A percentile compares a stretch with the other conserved stretches of the same genome.
phyloP scores from a whole-genome alignment of 1,284 basidiomycete genomes.

The Puccinia polysora region DNA sequence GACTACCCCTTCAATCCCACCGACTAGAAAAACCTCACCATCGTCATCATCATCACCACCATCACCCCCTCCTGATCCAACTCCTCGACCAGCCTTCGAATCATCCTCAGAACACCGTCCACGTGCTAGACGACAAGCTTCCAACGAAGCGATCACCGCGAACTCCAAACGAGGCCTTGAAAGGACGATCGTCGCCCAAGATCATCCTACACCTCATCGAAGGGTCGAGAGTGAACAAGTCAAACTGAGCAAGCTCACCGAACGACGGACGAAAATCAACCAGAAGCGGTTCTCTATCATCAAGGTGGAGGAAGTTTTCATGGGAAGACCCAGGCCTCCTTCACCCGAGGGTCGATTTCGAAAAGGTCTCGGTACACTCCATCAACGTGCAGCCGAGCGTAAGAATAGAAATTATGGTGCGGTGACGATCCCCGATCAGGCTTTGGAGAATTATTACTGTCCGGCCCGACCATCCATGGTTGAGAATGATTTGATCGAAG shows the following conservation, averaged over 20 bases:
- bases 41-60: background rate
- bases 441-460: no score
- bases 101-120: background rate
- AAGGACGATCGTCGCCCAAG: no score
- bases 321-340: background rate
- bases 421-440: no score
- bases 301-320: background rate
- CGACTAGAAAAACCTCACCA: background rate
- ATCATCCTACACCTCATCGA: no score
- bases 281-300: slow-evolving; percentile 2
- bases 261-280: slow-evolving; percentile 1
- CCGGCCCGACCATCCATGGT: background rate
- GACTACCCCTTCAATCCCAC: background rate
- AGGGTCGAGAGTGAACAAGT: background rate
- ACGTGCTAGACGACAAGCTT: background rate
- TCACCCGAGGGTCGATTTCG: slow-evolving; percentile 3
- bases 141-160: background rate
- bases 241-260: slow-evolving; percentile 1
- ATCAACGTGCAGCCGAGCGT: background rate
- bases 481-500: background rate
- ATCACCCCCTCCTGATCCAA: background rate
- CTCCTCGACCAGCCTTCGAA: background rate
- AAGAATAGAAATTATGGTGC: no score
- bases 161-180: background rate
- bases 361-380: background rate